Evolutionary conservation across 1,284 basidiomycete genomes (phyloP).

Genomic region (Sporisorium reilianum): DNA sequence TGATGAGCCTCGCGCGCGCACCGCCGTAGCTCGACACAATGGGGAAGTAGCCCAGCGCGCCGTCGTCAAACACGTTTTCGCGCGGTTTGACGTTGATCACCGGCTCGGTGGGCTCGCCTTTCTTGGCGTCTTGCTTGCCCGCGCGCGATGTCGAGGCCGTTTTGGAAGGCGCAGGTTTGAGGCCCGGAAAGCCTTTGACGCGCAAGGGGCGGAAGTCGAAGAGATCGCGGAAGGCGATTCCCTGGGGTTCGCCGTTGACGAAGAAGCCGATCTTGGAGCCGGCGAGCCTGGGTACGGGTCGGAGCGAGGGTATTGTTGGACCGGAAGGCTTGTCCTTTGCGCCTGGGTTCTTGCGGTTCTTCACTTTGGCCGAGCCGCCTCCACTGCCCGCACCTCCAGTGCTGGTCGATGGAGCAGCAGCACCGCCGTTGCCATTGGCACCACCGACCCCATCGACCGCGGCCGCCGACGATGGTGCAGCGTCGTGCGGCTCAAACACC

Average conservation of each 20-base stretch:
- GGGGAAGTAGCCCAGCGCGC: conserved; percentile 93
- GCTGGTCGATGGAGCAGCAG: not conserved
- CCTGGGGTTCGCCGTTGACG: conserved; percentile 88
- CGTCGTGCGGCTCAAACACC: conserved; percentile 22
- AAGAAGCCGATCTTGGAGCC: conserved; percentile 88
- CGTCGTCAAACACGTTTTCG: conserved; percentile 90
- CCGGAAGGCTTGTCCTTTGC: conserved; percentile 43
- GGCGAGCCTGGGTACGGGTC: conserved; percentile 78
- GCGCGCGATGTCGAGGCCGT: conserved; percentile 6
- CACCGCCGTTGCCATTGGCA: not conserved
- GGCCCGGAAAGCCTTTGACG: conserved; percentile 30
- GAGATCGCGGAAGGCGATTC: conserved; percentile 85
- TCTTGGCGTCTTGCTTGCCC: conserved; percentile 17
- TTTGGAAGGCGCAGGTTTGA: conserved; percentile 19
- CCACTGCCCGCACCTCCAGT: conserved; percentile 7
- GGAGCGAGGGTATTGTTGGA: conserved; percentile 70
- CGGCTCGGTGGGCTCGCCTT: conserved; percentile 22
- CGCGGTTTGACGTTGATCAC: conserved; percentile 62
- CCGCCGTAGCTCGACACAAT: conserved; percentile 93
- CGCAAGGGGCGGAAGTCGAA: conserved; percentile 88
- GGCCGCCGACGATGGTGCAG: not conserved
- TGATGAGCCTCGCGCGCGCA: conserved; percentile 85
- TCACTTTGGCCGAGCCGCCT: conserved; percentile 40
- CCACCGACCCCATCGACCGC: conserved; percentile 7
- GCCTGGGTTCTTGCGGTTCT: conserved; percentile 44